These are phyloP conservation scores for Aspergillus arachidicola DNA, from an alignment of 2,329 filamentous ascomycete species.

Conservation along the genomic window DNA sequence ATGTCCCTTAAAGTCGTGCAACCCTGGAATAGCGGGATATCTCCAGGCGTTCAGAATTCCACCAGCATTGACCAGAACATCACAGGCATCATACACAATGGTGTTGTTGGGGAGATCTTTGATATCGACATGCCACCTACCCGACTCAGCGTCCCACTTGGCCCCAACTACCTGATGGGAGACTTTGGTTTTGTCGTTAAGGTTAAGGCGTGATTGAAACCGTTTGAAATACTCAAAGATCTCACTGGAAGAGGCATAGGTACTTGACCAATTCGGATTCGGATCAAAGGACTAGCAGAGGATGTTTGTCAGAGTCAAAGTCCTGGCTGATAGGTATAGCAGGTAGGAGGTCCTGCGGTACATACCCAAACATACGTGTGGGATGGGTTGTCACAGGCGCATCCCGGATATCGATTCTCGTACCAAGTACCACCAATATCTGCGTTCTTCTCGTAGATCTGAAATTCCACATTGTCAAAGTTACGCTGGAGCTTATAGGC, in stretches of 20 bases:
- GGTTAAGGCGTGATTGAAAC: neutral
- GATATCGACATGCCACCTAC: neutral
- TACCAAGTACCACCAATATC: conserved; percentile 17
- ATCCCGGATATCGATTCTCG: conserved; percentile 20
- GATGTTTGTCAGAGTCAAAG: fast-evolving
- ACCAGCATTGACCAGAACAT: conserved; percentile 10
- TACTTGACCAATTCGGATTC: conserved; percentile 1
- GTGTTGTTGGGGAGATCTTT: neutral
- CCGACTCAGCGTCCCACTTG: neutral
- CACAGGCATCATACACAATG: neutral
- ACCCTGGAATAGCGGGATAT: conserved; percentile 8
- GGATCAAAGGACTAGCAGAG: conserved; percentile 2
- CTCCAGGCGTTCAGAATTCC: conserved; percentile 5
- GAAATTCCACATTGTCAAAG: conserved; percentile 1
- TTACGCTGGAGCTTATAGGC: conserved; percentile 12
- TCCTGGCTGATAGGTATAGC: too few species aligned
- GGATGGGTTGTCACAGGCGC: conserved; percentile 13
- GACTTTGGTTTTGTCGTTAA: too few species aligned
- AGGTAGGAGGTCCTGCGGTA: fast-evolving
- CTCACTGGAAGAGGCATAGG: conserved; percentile 1
- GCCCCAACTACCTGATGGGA: neutral
- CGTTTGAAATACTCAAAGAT: neutral
- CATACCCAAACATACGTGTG: conserved; percentile 3
- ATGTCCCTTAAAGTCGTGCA: conserved; percentile 10
- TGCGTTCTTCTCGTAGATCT: conserved; percentile 10